Percentiles rank a stretch among this genome's conserved stretches.
Conservation (phyloP, 129 eudicot species). For the Helianthus annuus region HanXRQr2.0-SUNRISE NC_035449.2:162136281-162136780, state of each 20-base stretch:
- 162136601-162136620: constrained; percentile 73
- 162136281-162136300: constrained; percentile 59
- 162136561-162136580: constrained; percentile 38
- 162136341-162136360: constrained; percentile 92
- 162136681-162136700: too few relatives aligned
- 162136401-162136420: too few relatives aligned
- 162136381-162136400: constrained; percentile 34
- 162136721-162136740: too few relatives aligned
- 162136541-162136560: constrained; percentile 59
- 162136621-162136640: not conserved
- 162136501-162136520: constrained; percentile 55
- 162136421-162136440: not conserved
- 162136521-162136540: constrained; percentile 65
- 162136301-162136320: constrained; percentile 57
- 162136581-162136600: constrained; percentile 72
- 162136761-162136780: too few relatives aligned
- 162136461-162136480: constrained; percentile 41
- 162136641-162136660: too few relatives aligned
- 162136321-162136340: constrained; percentile 60
- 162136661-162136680: too few relatives aligned
- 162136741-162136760: too few relatives aligned
- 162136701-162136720: too few relatives aligned
- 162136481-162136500: constrained; percentile 58
- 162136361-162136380: constrained; percentile 52
- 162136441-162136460: constrained; percentile 56